Percentiles rank a stretch among this genome's conserved stretches.
phyloP scores from a whole-genome alignment of 352 stramenopile species.

The Blastocystis sp. region DNA sequence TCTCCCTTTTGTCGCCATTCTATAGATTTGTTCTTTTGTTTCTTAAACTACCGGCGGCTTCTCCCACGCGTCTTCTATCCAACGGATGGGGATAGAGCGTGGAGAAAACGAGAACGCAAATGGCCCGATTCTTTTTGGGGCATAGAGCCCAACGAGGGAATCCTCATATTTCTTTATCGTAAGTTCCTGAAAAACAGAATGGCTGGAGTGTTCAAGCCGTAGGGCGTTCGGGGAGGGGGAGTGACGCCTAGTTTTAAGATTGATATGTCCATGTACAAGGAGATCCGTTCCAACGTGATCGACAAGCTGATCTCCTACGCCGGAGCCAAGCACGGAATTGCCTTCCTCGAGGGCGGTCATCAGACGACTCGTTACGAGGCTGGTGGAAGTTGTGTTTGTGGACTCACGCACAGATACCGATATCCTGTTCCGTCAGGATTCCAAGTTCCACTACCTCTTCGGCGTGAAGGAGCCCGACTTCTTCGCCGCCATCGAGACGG shows the following conservation, averaged over 20 bases:
- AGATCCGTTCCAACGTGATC: slow-evolving; percentile 69
- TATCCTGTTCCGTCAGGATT: slow-evolving; percentile 90
- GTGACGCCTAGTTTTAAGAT: slow-evolving; percentile 66
- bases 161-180: slow-evolving; percentile 48
- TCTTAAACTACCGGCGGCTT: too few relatives aligned
- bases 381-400: slow-evolving; percentile 19
- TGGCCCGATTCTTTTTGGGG: too few relatives aligned
- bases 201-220: slow-evolving; percentile 65
- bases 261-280: slow-evolving; percentile 70
- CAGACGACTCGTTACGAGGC: slow-evolving; percentile 71
- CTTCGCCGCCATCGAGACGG: slow-evolving; percentile 81
- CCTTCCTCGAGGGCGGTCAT: slow-evolving; percentile 70
- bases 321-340: slow-evolving; percentile 50
- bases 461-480: slow-evolving; percentile 90
- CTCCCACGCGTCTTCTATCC: too few relatives aligned
- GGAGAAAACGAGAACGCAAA: too few relatives aligned
- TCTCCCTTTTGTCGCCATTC: too few relatives aligned
- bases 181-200: slow-evolving; percentile 31
- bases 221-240: neutral
- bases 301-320: slow-evolving; percentile 49
- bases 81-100: too few relatives aligned
- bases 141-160: too few relatives aligned
- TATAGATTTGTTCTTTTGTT: too few relatives aligned
- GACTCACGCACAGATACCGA: slow-evolving; percentile 69
- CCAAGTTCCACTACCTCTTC: slow-evolving; percentile 96